These are phyloP conservation scores for Zygosaccharomyces bisporus DNA, from an alignment of 805 yeast genomes.

Conservation along the genomic window DNA sequence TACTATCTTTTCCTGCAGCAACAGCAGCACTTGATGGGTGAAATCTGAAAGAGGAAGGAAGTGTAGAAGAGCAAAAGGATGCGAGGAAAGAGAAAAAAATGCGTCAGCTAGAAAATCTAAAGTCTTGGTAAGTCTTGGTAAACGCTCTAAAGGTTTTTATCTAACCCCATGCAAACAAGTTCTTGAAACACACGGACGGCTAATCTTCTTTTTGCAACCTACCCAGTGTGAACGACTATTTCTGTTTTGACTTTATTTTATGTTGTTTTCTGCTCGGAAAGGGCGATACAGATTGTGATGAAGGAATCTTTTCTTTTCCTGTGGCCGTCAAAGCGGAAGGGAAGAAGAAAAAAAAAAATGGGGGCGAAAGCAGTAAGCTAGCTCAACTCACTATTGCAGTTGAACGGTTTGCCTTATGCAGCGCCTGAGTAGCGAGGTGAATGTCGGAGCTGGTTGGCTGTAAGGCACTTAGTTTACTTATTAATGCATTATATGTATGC, in stretches of 20 bases:
- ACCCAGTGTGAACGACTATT: background rate
- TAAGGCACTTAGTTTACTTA: too few species aligned
- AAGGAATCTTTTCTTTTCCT: constrained; percentile 6
- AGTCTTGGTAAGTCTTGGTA: background rate
- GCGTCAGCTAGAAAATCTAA: background rate
- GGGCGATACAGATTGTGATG: constrained; percentile 5
- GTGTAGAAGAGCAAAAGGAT: background rate
- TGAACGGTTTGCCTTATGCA: too few species aligned
- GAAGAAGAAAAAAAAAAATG: background rate
- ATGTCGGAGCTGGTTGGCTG: too few species aligned
- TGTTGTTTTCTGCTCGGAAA: background rate
- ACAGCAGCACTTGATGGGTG: background rate
- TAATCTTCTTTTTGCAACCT: background rate
- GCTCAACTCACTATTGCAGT: too few species aligned
- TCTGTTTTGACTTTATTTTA: background rate
- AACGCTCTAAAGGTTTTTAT: background rate
- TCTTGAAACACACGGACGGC: background rate
- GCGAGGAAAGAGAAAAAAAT: background rate
- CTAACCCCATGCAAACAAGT: background rate
- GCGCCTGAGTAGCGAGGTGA: too few species aligned
- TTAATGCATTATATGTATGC: too few species aligned
- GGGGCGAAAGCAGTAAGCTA: background rate
- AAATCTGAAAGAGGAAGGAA: background rate
- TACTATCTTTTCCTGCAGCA: background rate
- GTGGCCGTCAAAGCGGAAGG: background rate